Conservation (phyloP, 257 asterid genomes). For the Ligustrum vulgare region DNA sequence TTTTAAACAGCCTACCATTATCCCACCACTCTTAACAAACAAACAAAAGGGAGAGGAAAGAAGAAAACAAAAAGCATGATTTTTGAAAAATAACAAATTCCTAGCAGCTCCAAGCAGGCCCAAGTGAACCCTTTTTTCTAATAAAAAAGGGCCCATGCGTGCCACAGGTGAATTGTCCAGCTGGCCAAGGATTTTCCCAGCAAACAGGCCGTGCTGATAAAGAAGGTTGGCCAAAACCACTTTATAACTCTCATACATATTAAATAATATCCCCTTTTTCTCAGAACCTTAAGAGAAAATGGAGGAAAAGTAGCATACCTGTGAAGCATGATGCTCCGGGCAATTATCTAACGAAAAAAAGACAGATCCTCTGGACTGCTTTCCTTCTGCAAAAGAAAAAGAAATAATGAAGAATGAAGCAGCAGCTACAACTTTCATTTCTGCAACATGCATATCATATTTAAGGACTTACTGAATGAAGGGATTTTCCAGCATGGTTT, state of each 20-base stretch:
- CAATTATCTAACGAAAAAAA: conserved; percentile 47
- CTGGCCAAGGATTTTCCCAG: background rate
- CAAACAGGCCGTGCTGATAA: background rate
- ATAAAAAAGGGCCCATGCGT: background rate
- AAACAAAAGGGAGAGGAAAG: background rate
- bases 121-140: background rate
- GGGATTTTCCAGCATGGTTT: conserved; percentile 58
- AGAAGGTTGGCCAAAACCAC: background rate
- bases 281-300: no score
- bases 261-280: background rate
- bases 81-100: background rate
- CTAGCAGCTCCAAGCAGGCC: background rate
- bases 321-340: conserved; percentile 61
- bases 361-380: conserved; percentile 41
- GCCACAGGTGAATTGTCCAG: background rate
- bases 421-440: background rate
- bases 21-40: background rate
- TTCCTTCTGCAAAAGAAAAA: conserved; percentile 29
- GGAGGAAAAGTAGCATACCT: conserved; percentile 35
- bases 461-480: conserved; percentile 31
- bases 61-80: background rate
- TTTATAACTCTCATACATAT: background rate
- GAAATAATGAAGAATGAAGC: background rate
- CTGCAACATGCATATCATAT: background rate
- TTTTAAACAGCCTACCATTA: background rate